Conservation (phyloP, 208 protist genomes). For the Balamuthia mandrillaris region DNA sequence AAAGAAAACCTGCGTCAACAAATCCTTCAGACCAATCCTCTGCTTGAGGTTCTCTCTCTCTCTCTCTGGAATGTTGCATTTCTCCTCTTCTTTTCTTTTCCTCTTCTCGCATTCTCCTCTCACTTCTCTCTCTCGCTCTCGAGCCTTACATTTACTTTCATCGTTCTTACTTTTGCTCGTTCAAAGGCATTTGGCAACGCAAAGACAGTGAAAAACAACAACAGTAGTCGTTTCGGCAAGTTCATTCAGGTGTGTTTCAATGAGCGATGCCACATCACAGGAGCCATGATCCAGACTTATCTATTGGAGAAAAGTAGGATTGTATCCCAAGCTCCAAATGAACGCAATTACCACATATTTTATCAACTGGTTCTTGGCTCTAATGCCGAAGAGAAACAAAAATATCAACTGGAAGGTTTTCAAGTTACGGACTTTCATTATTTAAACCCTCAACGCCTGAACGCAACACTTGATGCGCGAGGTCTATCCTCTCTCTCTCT, state of each 20-base stretch:
- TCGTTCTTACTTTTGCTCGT: background rate
- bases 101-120: conserved; percentile 7
- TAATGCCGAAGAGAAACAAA: background rate
- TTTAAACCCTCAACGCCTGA: no score
- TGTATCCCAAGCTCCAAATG: conserved; percentile 43
- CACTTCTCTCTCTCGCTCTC: background rate
- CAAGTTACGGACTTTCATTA: no score
- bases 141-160: background rate
- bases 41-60: conserved; percentile 52
- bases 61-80: no score
- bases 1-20: conserved; percentile 54
- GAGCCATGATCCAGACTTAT: conserved; percentile 43
- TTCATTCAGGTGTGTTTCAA: conserved; percentile 65
- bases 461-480: no score
- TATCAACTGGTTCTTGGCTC: conserved; percentile 55
- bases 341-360: conserved; percentile 75
- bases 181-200: conserved; percentile 51
- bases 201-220: conserved; percentile 67
- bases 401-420: no score
- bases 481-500: no score
- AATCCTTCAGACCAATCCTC: conserved; percentile 57
- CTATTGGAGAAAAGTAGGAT: conserved; percentile 62
- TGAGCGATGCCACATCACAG: conserved; percentile 45
- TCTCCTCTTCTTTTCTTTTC: conserved; percentile 59
- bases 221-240: conserved; percentile 69